phyloP scores from a whole-genome alignment of 768 basidiomycete genomes.

The Agaricus sinodeliciosus region DNA sequence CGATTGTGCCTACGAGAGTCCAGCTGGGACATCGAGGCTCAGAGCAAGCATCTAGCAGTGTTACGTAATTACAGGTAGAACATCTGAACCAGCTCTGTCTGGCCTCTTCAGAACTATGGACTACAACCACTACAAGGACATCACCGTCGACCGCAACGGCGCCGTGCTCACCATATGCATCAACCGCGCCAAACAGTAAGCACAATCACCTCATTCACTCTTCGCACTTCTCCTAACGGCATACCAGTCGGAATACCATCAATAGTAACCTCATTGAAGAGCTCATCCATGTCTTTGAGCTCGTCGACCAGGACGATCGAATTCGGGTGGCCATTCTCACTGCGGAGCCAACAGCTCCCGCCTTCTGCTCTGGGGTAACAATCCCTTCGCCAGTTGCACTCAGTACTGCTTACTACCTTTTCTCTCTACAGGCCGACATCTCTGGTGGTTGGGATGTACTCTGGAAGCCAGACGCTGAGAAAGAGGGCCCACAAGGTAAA shows the following conservation, averaged over 20 bases:
- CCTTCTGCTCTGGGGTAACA: slow-evolving; percentile 48
- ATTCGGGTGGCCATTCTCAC: slow-evolving; percentile 46
- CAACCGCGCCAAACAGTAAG: slow-evolving; percentile 41
- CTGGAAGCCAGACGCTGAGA: slow-evolving; percentile 32
- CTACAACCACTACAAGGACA: slow-evolving; percentile 31
- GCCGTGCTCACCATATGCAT: slow-evolving; percentile 36
- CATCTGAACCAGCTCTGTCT: not conserved
- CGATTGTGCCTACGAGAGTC: slow-evolving; percentile 14
- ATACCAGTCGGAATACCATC: slow-evolving; percentile 41
- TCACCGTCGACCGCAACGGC: slow-evolving; percentile 37
- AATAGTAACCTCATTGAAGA: slow-evolving; percentile 26
- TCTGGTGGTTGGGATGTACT: slow-evolving; percentile 39
- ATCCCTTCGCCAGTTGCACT: slow-evolving; percentile 10
- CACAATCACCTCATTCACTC: not conserved
- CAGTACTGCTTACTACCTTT: not conserved
- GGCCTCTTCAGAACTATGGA: slow-evolving; percentile 20
- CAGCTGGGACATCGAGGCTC: slow-evolving; percentile 15
- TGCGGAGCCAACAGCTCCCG: slow-evolving; percentile 42
- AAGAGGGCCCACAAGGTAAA: slow-evolving; percentile 42
- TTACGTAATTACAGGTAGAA: too few relatives aligned
- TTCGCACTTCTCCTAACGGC: not conserved
- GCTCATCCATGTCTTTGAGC: slow-evolving; percentile 34
- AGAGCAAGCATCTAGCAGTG: not conserved
- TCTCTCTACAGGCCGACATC: slow-evolving; percentile 37
- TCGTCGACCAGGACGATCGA: slow-evolving; percentile 46